These are phyloP conservation scores for Carex scoparia DNA, from an alignment of 176 grass and related monocot species.

Conservation along the genomic window DNA sequence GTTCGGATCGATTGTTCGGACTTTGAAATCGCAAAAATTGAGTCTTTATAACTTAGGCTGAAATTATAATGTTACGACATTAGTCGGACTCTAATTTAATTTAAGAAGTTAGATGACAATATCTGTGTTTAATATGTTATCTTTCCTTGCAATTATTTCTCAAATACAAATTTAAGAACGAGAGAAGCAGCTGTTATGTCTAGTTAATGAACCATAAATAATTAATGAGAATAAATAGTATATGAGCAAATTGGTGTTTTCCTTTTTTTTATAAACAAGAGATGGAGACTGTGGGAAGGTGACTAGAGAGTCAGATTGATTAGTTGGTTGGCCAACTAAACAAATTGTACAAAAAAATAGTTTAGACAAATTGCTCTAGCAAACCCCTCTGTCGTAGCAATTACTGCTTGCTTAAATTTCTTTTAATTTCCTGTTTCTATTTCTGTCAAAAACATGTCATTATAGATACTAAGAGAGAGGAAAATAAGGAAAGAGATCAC, in stretches of 20 bases:
- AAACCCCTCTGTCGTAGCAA: neutral
- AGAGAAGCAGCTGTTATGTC: neutral
- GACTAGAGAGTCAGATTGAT: neutral
- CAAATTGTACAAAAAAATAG: neutral
- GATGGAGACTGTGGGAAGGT: neutral
- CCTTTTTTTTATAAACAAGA: neutral
- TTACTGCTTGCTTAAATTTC: neutral
- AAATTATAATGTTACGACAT: no score
- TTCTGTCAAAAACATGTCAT: neutral
- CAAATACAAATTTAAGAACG: neutral
- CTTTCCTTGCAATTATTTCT: neutral
- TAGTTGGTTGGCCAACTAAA: slow-evolving; percentile 12
- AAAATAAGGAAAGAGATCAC: neutral
- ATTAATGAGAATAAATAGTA: neutral
- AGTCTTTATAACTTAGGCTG: no score
- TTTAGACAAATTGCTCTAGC: neutral
- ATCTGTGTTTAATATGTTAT: neutral
- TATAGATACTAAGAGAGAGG: neutral
- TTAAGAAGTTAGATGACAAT: neutral
- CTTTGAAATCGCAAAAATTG: no score
- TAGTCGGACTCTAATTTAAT: neutral
- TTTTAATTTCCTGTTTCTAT: neutral
- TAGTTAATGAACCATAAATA: slow-evolving; percentile 2
- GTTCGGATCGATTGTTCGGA: no score
- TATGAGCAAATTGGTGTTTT: neutral